phyloP scores from a whole-genome alignment of 2,329 filamentous ascomycete genomes.

The Torrubiellomyces zombiae region DNA sequence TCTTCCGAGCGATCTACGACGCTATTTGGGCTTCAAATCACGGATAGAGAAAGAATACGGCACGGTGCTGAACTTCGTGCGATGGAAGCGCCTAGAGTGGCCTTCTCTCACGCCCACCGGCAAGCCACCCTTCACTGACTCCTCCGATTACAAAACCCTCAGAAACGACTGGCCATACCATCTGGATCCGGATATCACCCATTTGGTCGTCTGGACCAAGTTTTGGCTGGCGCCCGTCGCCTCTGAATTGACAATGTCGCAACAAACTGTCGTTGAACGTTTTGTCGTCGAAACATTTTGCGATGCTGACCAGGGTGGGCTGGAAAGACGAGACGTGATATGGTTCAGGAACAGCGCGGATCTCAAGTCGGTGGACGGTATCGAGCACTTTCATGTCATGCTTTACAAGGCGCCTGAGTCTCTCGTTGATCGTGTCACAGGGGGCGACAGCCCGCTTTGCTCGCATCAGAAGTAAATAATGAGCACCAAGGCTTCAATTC shows the following conservation, averaged over 20 bases:
- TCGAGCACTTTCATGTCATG: conserved; percentile 96
- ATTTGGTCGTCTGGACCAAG: conserved; percentile 88
- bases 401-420: no score
- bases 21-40: conserved; percentile 56
- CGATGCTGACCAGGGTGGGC: no score
- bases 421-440: no score
- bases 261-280: neutral
- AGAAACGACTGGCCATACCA: conserved; percentile 94
- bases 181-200: conserved; percentile 58
- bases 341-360: conserved; percentile 63
- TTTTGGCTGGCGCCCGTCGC: conserved; percentile 51
- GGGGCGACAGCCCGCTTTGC: no score
- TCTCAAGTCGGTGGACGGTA: conserved; percentile 68
- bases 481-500: no score
- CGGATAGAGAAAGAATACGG: conserved; percentile 51
- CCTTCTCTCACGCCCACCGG: conserved; percentile 19
- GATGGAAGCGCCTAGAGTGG: conserved; percentile 58
- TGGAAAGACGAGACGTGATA: conserved; percentile 19
- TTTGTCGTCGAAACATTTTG: conserved; percentile 1
- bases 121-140: conserved; percentile 23
- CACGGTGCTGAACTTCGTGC: conserved; percentile 61
- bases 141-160: conserved; percentile 53
- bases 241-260: neutral
- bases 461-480: no score
- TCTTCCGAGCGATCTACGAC: conserved; percentile 58